These are phyloP conservation scores for Erucastrum elatum DNA, from an alignment of 345 rosid genomes.

Conservation along the genomic window DNA sequence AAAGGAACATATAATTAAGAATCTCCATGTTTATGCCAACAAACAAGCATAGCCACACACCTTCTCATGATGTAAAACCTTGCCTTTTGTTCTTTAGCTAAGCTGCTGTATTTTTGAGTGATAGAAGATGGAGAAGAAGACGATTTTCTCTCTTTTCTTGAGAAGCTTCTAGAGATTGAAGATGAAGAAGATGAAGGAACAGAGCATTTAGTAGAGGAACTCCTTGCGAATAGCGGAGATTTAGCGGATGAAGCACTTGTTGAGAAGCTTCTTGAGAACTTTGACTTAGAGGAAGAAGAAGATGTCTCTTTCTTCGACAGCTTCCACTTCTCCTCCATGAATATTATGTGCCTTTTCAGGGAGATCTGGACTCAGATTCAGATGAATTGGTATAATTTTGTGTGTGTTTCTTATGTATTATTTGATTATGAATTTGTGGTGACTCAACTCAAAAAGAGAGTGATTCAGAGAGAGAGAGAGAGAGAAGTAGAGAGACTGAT, in stretches of 20 bases:
- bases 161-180: conserved; percentile 53
- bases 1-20: conserved; percentile 40
- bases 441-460: conserved; percentile 29
- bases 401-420: conserved; percentile 17
- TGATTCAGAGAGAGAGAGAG: conserved; percentile 11
- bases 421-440: conserved; percentile 23
- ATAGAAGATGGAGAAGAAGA: conserved; percentile 47
- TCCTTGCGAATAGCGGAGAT: conserved; percentile 53
- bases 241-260: conserved; percentile 68
- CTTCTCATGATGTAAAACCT: conserved; percentile 95
- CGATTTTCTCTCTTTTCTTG: conserved; percentile 56
- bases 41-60: conserved; percentile 98
- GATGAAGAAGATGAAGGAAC: conserved; percentile 31
- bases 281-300: conserved; percentile 49
- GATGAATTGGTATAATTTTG: conserved; percentile 12
- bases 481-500: conserved; percentile 21
- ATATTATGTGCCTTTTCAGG: background rate
- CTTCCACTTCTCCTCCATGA: conserved; percentile 89
- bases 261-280: conserved; percentile 65
- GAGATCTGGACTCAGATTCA: conserved; percentile 18
- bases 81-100: conserved; percentile 96
- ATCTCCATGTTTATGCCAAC: conserved; percentile 97
- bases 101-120: conserved; percentile 70
- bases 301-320: conserved; percentile 52
- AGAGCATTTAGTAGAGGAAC: conserved; percentile 56